phyloP scores from a whole-genome alignment of 2,329 filamentous ascomycete species.

The Elsinoe batatas region DNA sequence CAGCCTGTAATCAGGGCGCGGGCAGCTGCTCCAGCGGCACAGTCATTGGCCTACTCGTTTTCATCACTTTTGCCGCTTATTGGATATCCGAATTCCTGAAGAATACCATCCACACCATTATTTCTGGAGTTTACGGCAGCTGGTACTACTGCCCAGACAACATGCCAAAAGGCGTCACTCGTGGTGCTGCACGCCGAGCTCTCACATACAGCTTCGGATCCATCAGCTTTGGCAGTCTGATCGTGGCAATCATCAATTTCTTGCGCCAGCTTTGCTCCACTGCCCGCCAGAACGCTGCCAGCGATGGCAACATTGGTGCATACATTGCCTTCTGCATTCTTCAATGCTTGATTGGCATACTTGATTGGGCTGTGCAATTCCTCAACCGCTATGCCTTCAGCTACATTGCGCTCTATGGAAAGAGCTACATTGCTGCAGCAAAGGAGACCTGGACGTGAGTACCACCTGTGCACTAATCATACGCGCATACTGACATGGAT shows the following conservation, averaged over 20 bases:
- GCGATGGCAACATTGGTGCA: constrained; percentile 59
- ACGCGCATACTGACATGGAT: constrained; percentile 16
- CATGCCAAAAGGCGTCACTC: constrained; percentile 68
- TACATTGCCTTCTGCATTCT: constrained; percentile 62
- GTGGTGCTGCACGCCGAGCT: constrained; percentile 70
- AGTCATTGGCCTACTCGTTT: constrained; percentile 75
- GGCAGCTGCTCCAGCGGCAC: constrained; percentile 63
- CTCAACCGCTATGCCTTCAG: constrained; percentile 82
- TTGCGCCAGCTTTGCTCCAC: constrained; percentile 72
- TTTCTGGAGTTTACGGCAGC: constrained; percentile 79
- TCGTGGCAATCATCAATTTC: constrained; percentile 81
- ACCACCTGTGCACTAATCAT: not conserved
- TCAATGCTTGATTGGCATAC: constrained; percentile 62
- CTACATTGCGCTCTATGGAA: constrained; percentile 88
- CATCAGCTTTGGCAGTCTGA: constrained; percentile 73
- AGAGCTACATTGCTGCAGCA: constrained; percentile 73
- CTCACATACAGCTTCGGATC: constrained; percentile 89
- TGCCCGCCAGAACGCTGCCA: constrained; percentile 56
- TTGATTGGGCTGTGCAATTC: constrained; percentile 81
- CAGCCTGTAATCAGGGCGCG: constrained; percentile 43
- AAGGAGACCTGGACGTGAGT: constrained; percentile 72
- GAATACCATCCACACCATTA: constrained; percentile 80
- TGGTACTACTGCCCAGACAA: constrained; percentile 76
- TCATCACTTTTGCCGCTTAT: constrained; percentile 83
- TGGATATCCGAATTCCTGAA: constrained; percentile 93